Conservation (phyloP, 2,329 filamentous ascomycete genomes). For the Monilinia laxa region DNA sequence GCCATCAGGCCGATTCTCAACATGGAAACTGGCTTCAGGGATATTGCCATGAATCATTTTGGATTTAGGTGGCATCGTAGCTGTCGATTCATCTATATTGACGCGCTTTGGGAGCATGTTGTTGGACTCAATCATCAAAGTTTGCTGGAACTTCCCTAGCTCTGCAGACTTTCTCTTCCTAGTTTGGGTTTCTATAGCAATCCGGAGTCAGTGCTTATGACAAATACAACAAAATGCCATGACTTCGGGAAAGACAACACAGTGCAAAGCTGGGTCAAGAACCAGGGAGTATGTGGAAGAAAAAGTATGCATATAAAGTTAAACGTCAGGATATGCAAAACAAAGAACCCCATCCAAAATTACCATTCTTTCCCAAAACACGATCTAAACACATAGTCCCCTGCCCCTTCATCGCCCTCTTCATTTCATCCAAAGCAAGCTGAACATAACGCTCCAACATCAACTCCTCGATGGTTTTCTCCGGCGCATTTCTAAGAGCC, state of each 20-base stretch:
- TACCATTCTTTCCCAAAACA: not conserved
- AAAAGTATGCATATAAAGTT: too few species aligned
- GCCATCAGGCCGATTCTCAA: not conserved
- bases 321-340: not conserved
- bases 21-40: not conserved
- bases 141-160: not conserved
- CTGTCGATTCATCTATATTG: not conserved
- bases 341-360: not conserved
- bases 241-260: too few species aligned
- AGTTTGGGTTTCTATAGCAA: conserved; percentile 19
- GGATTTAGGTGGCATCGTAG: conserved; percentile 1
- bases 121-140: not conserved
- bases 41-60: conserved; percentile 7
- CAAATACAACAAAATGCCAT: too few species aligned
- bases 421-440: conserved; percentile 34
- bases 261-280: too few species aligned
- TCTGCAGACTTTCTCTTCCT: not conserved
- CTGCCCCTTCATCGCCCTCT: conserved; percentile 35
- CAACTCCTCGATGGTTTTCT: conserved; percentile 32
- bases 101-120: not conserved
- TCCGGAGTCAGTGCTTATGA: not conserved
- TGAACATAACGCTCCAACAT: conserved; percentile 36
- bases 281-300: too few species aligned
- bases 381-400: conserved; percentile 35
- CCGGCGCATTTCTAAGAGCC: conserved; percentile 31